Percentiles rank a stretch among this genome's conserved stretches.
These are phyloP conservation scores for Aegle marmelos DNA, from an alignment of 345 rosid species.

Conservation along the genomic window DNA sequence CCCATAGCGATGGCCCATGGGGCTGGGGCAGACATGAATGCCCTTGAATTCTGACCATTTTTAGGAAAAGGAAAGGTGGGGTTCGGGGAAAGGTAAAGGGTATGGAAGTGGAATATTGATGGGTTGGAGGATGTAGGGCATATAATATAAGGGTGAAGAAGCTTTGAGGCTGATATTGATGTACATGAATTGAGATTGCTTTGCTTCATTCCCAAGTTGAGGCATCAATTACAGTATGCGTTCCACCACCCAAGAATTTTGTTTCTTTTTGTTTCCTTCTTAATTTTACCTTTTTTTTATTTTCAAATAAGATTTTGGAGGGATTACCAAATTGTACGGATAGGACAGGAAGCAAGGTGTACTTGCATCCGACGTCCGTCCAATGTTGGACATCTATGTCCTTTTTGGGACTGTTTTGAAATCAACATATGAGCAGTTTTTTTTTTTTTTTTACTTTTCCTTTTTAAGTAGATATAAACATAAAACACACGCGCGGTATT, in stretches of 20 bases:
- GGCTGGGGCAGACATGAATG: not conserved
- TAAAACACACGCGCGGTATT: too few relatives aligned
- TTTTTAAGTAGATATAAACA: too few relatives aligned
- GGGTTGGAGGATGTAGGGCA: not conserved
- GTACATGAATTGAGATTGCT: not conserved
- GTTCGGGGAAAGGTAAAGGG: conserved; percentile 5
- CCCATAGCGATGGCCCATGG: too few relatives aligned
- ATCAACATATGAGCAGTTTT: too few relatives aligned
- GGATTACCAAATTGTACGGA: not conserved
- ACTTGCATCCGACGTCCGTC: not conserved
- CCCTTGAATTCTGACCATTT: not conserved
- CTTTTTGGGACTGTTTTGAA: too few relatives aligned
- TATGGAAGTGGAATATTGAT: not conserved
- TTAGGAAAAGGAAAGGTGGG: not conserved
- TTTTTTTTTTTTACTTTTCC: too few relatives aligned
- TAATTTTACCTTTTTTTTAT: not conserved
- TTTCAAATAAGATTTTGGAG: not conserved
- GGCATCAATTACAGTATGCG: conserved; percentile 25
- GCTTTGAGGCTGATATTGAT: not conserved
- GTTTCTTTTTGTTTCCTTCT: not conserved
- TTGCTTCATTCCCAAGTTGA: conserved; percentile 38
- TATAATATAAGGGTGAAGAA: not conserved
- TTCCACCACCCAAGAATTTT: not conserved
- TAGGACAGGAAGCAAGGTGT: not conserved
- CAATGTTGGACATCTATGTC: too few relatives aligned